These are phyloP conservation scores for Pythium aristosporum DNA, from an alignment of 352 stramenopile genomes.

Conservation along the genomic window DNA sequence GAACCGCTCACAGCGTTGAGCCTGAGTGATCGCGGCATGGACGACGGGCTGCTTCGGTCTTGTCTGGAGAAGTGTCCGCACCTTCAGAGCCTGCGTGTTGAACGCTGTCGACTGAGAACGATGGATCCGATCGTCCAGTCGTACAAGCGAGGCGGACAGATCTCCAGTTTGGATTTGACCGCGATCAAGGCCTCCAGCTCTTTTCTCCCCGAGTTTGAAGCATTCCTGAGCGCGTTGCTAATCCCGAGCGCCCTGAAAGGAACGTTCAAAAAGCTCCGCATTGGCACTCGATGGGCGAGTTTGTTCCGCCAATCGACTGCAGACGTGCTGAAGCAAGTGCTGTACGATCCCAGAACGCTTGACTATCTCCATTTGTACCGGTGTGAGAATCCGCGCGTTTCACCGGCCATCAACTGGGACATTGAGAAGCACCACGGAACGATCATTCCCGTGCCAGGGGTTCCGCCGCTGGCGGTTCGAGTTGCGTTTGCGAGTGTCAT, in stretches of 20 bases:
- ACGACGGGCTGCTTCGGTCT: background rate
- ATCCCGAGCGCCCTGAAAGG: background rate
- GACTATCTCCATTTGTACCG: background rate
- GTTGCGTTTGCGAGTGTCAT: slow-evolving; percentile 1
- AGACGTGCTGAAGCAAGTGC: background rate
- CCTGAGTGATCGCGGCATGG: background rate
- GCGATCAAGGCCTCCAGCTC: background rate
- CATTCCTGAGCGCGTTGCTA: background rate
- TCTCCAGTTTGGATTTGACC: background rate
- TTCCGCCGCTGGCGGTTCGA: background rate
- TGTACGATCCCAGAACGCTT: background rate
- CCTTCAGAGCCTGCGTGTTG: background rate
- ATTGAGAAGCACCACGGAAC: background rate
- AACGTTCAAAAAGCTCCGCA: slow-evolving; percentile 1
- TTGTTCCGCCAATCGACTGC: background rate
- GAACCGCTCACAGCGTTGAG: background rate
- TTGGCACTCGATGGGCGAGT: background rate
- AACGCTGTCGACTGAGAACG: background rate
- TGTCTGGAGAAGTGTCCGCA: background rate
- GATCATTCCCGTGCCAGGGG: background rate
- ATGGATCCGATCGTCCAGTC: background rate
- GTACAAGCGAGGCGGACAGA: background rate
- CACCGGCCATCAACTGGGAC: slow-evolving; percentile 1
- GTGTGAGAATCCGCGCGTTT: background rate
- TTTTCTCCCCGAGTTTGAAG: background rate